Base-by-base conservation (phyloP, 345 rosid genomes). In the Hibiscus mutabilis region DNA sequence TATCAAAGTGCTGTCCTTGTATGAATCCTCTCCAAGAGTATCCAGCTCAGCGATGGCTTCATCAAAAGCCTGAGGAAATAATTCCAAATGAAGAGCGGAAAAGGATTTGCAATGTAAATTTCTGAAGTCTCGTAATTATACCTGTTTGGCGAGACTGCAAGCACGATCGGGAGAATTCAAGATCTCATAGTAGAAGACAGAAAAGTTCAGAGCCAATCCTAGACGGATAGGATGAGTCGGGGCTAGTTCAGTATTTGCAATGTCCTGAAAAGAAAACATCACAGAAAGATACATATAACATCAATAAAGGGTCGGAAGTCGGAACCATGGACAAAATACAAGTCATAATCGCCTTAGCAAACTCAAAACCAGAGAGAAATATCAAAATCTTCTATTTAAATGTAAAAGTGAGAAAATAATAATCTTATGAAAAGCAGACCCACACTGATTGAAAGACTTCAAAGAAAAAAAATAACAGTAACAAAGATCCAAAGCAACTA, bases 131-230 rank as follows among this genome's bases (percentile, higher is more conserved):
- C 5, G 9, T 22, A 13, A 40, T 59, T 35, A 16, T 58, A 87
- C 91, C 89, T 88, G 89, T 78, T 88, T 88, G 62, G 89, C 92
- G 80, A 88, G 86, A 80, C 74, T 88, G 77, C 92, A 88, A 73
- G 92, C 92, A 73, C 81, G 86, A 76, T 88, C 92, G 0, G 92
- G 85, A 59, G 92, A 88, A 56, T 88, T 88, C 79, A 88, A 79
- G 69, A 88, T 88, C 85, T 88, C 90, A 25, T 88, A 88, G 79
- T 88, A 88, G 75, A 88, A 88, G 74, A 88, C 92, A 0, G 92
- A 88, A 82, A 88, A 88, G 80, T 88, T 88, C 60, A 88, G 80
- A 25, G 92, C 92, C 64, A 88, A 66, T 61, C 92, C 92, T 52
- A 88, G 78, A 70, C 92, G 84, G 64, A 88, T 86, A 31, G 92